Evolutionary conservation across 2,329 filamentous ascomycete genomes (phyloP).

Genomic region (Penicillium sp.): DNA sequence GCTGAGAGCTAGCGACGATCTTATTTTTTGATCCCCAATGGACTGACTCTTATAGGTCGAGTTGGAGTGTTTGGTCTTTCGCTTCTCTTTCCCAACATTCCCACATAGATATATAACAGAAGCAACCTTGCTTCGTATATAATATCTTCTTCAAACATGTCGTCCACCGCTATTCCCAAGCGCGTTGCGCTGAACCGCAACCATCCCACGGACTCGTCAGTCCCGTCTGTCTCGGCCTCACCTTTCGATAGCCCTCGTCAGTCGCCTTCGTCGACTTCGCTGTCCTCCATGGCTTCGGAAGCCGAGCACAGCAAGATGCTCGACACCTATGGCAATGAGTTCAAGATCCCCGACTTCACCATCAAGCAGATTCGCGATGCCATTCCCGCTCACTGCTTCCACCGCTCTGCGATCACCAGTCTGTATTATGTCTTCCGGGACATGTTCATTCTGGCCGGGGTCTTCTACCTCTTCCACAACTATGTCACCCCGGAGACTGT

Average conservation of each 20-base stretch:
- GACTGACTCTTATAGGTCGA: constrained; percentile 1
- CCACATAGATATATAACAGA: constrained; percentile 1
- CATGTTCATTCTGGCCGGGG: constrained; percentile 65
- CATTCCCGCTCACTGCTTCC: constrained; percentile 95
- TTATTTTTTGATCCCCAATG: background rate
- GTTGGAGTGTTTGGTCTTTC: background rate
- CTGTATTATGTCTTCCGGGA: constrained; percentile 84
- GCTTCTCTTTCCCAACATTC: background rate
- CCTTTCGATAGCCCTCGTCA: constrained; percentile 59
- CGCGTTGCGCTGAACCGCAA: constrained; percentile 52
- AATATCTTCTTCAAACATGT: constrained; percentile 35
- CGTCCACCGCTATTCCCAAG: constrained; percentile 51
- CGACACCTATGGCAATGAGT: constrained; percentile 93
- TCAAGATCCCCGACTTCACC: constrained; percentile 89
- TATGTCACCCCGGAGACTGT: constrained; percentile 83
- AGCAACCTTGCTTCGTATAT: background rate
- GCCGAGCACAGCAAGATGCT: constrained; percentile 62
- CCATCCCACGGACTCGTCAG: constrained; percentile 55
- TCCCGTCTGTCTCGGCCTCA: constrained; percentile 52
- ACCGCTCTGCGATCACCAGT: constrained; percentile 74
- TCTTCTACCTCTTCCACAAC: constrained; percentile 85
- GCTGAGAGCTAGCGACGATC: background rate
- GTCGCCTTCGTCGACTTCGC: constrained; percentile 80
- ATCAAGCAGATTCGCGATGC: constrained; percentile 97
- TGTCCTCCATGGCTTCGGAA: constrained; percentile 81